These are phyloP conservation scores for Torulaspora pretoriensis DNA, from an alignment of 1,139 yeast species.

Conservation along the genomic window DNA sequence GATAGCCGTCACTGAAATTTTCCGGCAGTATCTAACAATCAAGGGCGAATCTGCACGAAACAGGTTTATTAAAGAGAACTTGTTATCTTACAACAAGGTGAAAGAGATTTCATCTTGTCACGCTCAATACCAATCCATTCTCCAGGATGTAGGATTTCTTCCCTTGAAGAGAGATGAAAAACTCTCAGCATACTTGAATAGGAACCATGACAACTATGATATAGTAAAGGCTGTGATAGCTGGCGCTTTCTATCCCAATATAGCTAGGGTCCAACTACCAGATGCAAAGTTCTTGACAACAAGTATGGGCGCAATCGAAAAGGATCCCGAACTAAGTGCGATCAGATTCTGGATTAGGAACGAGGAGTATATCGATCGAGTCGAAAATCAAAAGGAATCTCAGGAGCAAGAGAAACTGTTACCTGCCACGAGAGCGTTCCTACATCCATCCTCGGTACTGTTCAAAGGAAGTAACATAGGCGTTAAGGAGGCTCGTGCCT, in stretches of 20 bases:
- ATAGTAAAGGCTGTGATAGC: slow-evolving; percentile 66
- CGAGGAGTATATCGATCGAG: slow-evolving; percentile 43
- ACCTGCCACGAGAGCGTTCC: slow-evolving; percentile 66
- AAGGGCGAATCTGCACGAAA: slow-evolving; percentile 37
- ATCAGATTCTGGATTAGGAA: slow-evolving; percentile 72
- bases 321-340: slow-evolving; percentile 74
- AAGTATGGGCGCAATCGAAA: slow-evolving; percentile 72
- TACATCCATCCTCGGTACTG: slow-evolving; percentile 78
- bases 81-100: slow-evolving; percentile 58
- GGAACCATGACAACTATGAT: slow-evolving; percentile 47
- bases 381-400: slow-evolving; percentile 17
- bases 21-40: slow-evolving; percentile 47
- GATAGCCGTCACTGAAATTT: slow-evolving; percentile 57
- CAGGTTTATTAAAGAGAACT: slow-evolving; percentile 57
- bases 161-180: slow-evolving; percentile 44
- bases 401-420: slow-evolving; percentile 20
- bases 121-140: slow-evolving; percentile 59
- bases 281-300: slow-evolving; percentile 70
- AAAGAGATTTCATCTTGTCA: slow-evolving; percentile 70
- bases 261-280: slow-evolving; percentile 77
- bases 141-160: slow-evolving; percentile 74
- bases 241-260: slow-evolving; percentile 77
- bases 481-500: slow-evolving; percentile 6
- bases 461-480: slow-evolving; percentile 38
- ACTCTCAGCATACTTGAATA: slow-evolving; percentile 38